These are phyloP conservation scores for Fraxinus sp. DNA, from an alignment of 305 asterid genomes.

Conservation along the genomic window DNA sequence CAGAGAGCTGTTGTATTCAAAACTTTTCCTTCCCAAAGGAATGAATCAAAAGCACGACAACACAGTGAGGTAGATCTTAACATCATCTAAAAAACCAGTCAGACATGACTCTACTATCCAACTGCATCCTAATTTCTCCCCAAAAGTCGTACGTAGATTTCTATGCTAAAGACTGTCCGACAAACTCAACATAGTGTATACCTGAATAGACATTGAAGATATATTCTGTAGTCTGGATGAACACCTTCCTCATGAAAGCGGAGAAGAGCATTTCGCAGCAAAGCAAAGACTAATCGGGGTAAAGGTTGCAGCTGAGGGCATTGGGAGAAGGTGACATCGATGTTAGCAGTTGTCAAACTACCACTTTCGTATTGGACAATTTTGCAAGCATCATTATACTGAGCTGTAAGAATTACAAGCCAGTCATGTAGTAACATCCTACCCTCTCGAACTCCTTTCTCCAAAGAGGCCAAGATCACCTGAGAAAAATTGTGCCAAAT, in stretches of 20 bases:
- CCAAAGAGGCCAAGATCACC: slow-evolving; percentile 89
- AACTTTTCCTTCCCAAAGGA: background rate
- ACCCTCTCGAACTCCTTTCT: slow-evolving; percentile 94
- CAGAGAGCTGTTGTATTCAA: background rate
- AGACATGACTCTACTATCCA: background rate
- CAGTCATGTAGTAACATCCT: slow-evolving; percentile 90
- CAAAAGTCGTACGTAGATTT: background rate
- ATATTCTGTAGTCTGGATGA: slow-evolving; percentile 94
- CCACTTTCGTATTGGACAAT: slow-evolving; percentile 63
- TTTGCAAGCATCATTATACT: slow-evolving; percentile 78
- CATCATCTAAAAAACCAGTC: background rate
- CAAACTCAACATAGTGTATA: slow-evolving; percentile 21
- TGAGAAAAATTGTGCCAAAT: slow-evolving; percentile 31
- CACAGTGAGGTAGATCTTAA: background rate
- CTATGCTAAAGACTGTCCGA: background rate
- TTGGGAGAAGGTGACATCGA: slow-evolving; percentile 85
- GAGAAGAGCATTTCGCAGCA: slow-evolving; percentile 88
- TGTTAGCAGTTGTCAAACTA: slow-evolving; percentile 43
- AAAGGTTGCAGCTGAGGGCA: slow-evolving; percentile 89
- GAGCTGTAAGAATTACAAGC: slow-evolving; percentile 94
- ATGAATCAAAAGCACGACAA: slow-evolving; percentile 2
- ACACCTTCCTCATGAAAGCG: slow-evolving; percentile 98
- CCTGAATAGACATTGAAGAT: slow-evolving; percentile 97
- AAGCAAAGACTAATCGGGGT: slow-evolving; percentile 89
- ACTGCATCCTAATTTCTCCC: slow-evolving; percentile 5